Evolutionary conservation across 2,329 filamentous ascomycete genomes (phyloP).

Genomic region (Epichloe coenophiala): DNA sequence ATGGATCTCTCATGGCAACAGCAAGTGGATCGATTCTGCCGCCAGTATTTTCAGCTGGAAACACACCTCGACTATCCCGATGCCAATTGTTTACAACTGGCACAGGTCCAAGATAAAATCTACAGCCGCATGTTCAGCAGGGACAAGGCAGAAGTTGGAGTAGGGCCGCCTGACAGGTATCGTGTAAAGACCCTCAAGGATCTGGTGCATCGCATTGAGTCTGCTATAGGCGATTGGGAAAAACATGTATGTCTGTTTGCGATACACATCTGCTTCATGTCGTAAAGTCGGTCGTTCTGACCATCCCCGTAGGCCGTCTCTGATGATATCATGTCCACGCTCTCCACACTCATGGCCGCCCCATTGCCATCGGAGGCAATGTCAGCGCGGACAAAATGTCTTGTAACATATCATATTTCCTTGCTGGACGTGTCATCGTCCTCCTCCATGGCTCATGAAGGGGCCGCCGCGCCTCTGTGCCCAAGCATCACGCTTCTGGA

Average conservation of each 20-base stretch:
- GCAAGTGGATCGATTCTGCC: conserved; percentile 41
- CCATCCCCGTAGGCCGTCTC: conserved; percentile 55
- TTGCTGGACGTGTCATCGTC: conserved; percentile 12
- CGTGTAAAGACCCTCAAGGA: conserved; percentile 60
- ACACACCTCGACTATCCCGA: conserved; percentile 50
- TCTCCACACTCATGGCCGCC: conserved; percentile 51
- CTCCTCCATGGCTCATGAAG: neutral
- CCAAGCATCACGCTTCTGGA: conserved; percentile 50
- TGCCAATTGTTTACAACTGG: conserved; percentile 40
- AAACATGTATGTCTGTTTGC: conserved; percentile 58
- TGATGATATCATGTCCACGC: conserved; percentile 59
- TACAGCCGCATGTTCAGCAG: conserved; percentile 54
- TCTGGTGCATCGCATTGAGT: conserved; percentile 56
- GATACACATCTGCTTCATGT: neutral
- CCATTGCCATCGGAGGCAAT: conserved; percentile 50
- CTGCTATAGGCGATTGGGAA: conserved; percentile 66
- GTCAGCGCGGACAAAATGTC: conserved; percentile 57
- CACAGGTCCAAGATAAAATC: conserved; percentile 51
- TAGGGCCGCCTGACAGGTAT: conserved; percentile 55
- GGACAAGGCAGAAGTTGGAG: conserved; percentile 36
- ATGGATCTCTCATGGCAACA: conserved; percentile 1
- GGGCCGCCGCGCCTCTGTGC: neutral
- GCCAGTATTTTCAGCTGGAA: conserved; percentile 71
- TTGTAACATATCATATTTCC: conserved; percentile 56
- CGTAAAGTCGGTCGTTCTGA: conserved; percentile 11